Percentiles rank a stretch among this genome's conserved stretches.
Evolutionary conservation across 192 early-diverging fungal species (phyloP).

Genomic region (Chytriomyces confervae): DNA sequence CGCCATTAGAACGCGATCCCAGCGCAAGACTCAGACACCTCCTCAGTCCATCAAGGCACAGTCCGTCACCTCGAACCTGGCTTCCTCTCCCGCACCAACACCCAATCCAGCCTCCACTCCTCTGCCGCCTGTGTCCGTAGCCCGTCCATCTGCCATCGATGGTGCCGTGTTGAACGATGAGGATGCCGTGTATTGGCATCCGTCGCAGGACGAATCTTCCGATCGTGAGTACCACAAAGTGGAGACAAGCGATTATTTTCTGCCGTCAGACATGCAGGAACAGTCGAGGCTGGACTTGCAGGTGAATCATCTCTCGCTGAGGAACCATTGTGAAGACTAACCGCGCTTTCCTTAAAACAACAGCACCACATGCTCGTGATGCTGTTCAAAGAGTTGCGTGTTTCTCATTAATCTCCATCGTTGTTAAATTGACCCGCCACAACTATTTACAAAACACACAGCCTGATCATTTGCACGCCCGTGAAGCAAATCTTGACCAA

Average conservation of each 20-base stretch:
- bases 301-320: no score
- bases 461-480: background rate
- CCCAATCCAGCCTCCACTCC: no score
- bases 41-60: no score
- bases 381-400: background rate
- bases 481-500: background rate
- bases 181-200: background rate
- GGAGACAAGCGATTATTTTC: background rate
- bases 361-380: background rate
- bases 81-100: no score
- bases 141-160: no score
- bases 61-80: no score
- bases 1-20: no score
- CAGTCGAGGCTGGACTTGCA: conserved; percentile 2
- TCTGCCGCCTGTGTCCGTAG: no score
- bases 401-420: no score
- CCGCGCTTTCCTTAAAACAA: background rate
- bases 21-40: no score
- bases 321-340: no score
- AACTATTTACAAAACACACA: background rate
- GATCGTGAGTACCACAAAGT: conserved; percentile 5
- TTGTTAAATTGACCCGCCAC: no score
- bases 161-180: background rate
- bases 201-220: background rate
- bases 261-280: conserved; percentile 2